Percentiles rank a stretch among this genome's conserved stretches.
These are phyloP conservation scores for Pleurotus tuoliensis DNA, from an alignment of 768 basidiomycete species.

Conservation along the genomic window DNA sequence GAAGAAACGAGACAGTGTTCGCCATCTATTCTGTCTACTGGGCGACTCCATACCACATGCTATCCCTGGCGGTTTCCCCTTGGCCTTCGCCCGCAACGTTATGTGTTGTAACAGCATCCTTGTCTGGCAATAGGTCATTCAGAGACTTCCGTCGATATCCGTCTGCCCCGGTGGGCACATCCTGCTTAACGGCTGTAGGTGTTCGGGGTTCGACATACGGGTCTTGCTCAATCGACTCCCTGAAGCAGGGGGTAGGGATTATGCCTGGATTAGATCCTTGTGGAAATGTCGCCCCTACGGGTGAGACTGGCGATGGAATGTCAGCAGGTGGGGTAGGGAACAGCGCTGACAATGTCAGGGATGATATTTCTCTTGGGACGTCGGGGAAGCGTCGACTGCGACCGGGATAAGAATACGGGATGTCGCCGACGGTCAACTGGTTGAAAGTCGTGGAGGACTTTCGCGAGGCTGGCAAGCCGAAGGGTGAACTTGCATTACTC, in stretches of 20 bases:
- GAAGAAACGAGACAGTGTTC: no score
- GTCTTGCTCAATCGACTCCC: neutral
- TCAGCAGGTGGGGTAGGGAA: conserved; percentile 7
- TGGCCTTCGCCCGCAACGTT: neutral
- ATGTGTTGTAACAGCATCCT: no score
- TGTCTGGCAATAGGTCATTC: no score
- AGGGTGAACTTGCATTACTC: neutral
- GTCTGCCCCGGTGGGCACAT: neutral
- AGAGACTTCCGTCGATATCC: no score
- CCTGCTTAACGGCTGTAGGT: neutral
- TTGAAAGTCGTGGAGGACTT: neutral
- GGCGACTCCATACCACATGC: neutral
- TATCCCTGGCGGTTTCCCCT: neutral
- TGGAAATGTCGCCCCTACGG: neutral
- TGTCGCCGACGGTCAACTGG: neutral
- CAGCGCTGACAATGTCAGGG: neutral
- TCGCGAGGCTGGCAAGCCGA: neutral
- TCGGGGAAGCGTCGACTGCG: conserved; percentile 5
- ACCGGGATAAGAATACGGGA: neutral
- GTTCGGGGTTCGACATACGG: neutral
- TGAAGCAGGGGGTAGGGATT: neutral
- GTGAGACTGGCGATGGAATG: neutral
- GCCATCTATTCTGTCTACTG: neutral
- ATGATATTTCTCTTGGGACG: conserved; percentile 1
- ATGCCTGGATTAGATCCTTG: no score